phyloP scores from a whole-genome alignment of 352 stramenopile genomes.

The Globisporangium nagaii region DNA sequence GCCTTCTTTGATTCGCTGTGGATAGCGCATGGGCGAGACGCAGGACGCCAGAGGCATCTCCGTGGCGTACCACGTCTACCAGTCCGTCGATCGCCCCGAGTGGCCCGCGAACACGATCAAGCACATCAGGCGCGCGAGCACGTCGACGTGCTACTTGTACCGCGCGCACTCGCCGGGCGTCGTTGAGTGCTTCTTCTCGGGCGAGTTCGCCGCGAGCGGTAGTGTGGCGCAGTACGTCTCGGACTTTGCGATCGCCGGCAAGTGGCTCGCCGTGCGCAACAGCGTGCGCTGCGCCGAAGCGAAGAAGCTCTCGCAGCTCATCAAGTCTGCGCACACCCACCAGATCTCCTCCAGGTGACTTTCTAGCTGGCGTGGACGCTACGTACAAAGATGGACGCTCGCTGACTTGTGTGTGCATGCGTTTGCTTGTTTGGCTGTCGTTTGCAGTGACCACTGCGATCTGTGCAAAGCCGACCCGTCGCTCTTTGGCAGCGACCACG shows the following conservation, averaged over 20 bases:
- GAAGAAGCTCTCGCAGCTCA: neutral
- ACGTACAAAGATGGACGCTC: neutral
- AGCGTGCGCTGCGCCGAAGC: conserved; percentile 5
- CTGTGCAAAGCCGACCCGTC: neutral
- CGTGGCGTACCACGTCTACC: conserved; percentile 36
- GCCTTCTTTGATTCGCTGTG: too few species aligned
- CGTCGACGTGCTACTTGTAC: conserved; percentile 33
- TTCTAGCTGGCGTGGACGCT: too few species aligned
- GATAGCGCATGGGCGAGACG: conserved; percentile 33
- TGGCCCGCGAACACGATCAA: conserved; percentile 17
- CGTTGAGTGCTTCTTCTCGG: conserved; percentile 35
- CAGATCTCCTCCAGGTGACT: conserved; percentile 12
- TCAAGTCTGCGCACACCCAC: neutral
- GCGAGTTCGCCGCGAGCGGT: conserved; percentile 22
- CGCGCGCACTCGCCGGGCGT: neutral
- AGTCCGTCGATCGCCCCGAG: conserved; percentile 31
- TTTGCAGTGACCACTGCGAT: neutral
- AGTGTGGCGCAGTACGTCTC: conserved; percentile 23
- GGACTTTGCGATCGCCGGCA: conserved; percentile 25
- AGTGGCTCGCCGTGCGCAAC: conserved; percentile 24
- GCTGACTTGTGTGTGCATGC: too few species aligned
- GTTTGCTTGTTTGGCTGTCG: neutral
- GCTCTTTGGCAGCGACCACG: neutral
- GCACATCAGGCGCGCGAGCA: conserved; percentile 19
- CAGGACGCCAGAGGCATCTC: conserved; percentile 18